Evolutionary conservation across 805 yeast species (phyloP).

Genomic region (Candida vaughaniae): DNA sequence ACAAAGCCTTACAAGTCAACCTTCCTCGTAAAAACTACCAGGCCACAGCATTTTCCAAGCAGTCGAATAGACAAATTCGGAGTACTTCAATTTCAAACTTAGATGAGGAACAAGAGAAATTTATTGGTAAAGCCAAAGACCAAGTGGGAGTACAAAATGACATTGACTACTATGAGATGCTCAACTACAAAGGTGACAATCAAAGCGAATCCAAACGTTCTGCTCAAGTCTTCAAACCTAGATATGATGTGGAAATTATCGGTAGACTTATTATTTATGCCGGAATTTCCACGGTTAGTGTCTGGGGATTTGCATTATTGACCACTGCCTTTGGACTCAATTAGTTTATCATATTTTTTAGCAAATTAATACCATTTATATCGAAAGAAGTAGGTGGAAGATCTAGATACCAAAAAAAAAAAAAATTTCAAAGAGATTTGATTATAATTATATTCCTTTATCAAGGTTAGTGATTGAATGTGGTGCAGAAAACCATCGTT

Average conservation of each 20-base stretch:
- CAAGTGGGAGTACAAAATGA: slow-evolving; percentile 38
- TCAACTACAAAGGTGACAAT: slow-evolving; percentile 25
- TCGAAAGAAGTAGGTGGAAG: not conserved
- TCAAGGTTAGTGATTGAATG: too few relatives aligned
- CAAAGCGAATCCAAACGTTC: slow-evolving; percentile 12
- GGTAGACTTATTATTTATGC: slow-evolving; percentile 79
- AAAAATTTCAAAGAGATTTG: too few relatives aligned
- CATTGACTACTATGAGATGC: slow-evolving; percentile 40
- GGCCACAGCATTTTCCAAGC: slow-evolving; percentile 36
- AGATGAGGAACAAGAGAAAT: slow-evolving; percentile 19
- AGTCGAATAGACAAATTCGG: slow-evolving; percentile 34
- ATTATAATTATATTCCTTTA: too few relatives aligned
- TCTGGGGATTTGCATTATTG: slow-evolving; percentile 38
- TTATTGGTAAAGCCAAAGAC: slow-evolving; percentile 23
- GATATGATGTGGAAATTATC: slow-evolving; percentile 73
- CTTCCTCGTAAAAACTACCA: slow-evolving; percentile 38
- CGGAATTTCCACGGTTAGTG: slow-evolving; percentile 66
- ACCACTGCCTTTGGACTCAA: slow-evolving; percentile 15
- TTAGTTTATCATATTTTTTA: too few relatives aligned
- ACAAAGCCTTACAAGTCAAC: slow-evolving; percentile 39
- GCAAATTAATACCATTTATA: too few relatives aligned
- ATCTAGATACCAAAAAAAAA: not conserved
- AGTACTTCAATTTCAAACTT: slow-evolving; percentile 41
- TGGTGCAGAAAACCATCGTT: too few relatives aligned
- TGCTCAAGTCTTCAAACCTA: slow-evolving; percentile 51